Base-by-base conservation (phyloP, 805 yeast genomes). In the Candida stauntonica region DNA sequence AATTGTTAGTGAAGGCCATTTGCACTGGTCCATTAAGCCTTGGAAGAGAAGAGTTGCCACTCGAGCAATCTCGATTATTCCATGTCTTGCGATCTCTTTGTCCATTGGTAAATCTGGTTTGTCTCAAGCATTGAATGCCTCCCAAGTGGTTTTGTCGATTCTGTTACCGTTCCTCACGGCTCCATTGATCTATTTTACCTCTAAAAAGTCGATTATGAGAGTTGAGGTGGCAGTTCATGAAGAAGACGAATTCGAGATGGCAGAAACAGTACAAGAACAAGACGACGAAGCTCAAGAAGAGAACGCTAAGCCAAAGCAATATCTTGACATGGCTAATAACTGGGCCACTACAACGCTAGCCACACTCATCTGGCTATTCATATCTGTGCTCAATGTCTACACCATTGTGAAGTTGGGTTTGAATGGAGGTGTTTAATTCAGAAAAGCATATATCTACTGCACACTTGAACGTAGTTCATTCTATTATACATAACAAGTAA, bases 1-100 rank as follows among this genome's bases (percentile, higher is more conserved):
- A 60, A 86, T 87, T 86, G 93, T 88, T 9, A 79, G 86, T 57
- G 97, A 88, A 61, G 97, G 97, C 2, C 89, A 87, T 53, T 68
- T 86, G 30, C 73, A 75, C 47, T 85, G 95, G 86, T 67, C 82
- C 7, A 69, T 88, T 36, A 76, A 87, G 12, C 96, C 96, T 5
- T 86, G 86, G 37, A 62, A 83, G 12, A 73, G 95, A 52, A 71
- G 97, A 44, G 70, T 88, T 17, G 70, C 86, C 19, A 88, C 96
- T 0, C 70, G 97, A 55, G 79, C 80, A 3, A 72, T 88, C 17
- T 95, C 97, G 3, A 84, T 88, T 26, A 74, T 81, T 1, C 97
- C 96, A 3, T 88, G 97, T 66, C 66, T 88, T 26, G 61, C 82
- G 18, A 79, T 88, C 35, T 88, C 87, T 1, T 50, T 79, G 11